Evolutionary conservation across 148 eudicot genomes (phyloP).

Genomic region (Tetragonia tetragonoides): DNA sequence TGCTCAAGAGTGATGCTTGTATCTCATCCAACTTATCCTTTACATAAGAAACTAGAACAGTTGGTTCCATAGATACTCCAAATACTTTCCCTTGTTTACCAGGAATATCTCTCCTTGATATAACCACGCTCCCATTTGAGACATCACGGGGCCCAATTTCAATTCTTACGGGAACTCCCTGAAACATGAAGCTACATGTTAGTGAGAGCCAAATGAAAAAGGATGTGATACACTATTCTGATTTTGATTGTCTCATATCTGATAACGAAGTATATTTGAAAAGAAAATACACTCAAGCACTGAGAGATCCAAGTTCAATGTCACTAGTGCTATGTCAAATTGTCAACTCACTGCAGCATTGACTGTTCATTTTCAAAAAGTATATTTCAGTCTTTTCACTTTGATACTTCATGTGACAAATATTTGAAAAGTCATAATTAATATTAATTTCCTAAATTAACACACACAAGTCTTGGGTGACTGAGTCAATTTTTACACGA

Average conservation of each 20-base stretch:
- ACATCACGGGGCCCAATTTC: slow-evolving; percentile 99
- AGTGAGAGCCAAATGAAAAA: background rate
- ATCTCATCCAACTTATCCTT: slow-evolving; percentile 73
- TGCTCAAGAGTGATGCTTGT: slow-evolving; percentile 66
- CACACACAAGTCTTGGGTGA: background rate
- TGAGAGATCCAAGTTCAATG: background rate
- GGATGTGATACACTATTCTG: background rate
- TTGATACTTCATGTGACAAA: background rate
- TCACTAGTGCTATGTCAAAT: too few species aligned
- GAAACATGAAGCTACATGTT: slow-evolving; percentile 12
- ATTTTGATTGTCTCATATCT: background rate
- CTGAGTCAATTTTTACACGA: too few species aligned
- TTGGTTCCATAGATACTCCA: slow-evolving; percentile 91
- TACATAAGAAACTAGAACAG: slow-evolving; percentile 57
- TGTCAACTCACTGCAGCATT: background rate
- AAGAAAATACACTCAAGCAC: background rate
- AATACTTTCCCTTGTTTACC: slow-evolving; percentile 95
- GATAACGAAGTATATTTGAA: background rate
- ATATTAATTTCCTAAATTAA: too few species aligned
- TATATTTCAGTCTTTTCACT: background rate
- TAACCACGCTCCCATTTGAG: slow-evolving; percentile 70
- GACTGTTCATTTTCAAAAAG: background rate
- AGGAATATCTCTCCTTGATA: slow-evolving; percentile 96
- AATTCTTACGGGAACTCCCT: slow-evolving; percentile 94
- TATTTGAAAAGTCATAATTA: background rate